phyloP scores from a whole-genome alignment of 2,329 filamentous ascomycete species.

The Colletotrichum spaethianum region DNA sequence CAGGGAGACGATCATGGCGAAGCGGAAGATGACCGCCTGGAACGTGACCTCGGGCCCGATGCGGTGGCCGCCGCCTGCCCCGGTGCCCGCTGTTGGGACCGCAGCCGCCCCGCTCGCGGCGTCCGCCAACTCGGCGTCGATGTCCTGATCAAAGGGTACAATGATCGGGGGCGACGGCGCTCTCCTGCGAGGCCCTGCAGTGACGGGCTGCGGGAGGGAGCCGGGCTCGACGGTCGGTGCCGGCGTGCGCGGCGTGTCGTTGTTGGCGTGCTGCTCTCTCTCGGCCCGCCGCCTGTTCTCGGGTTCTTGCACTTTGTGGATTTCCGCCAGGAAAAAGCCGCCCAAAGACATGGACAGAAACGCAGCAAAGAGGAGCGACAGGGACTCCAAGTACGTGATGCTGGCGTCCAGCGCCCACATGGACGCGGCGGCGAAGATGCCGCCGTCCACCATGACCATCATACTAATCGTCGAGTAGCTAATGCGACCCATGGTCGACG shows the following conservation, averaged over 20 bases:
- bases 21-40: slow-evolving; percentile 69
- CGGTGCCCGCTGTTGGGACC: slow-evolving; percentile 42
- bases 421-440: slow-evolving; percentile 70
- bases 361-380: slow-evolving; percentile 65
- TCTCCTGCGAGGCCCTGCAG: slow-evolving; percentile 47
- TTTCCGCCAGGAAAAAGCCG: slow-evolving; percentile 70
- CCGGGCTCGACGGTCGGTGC: slow-evolving; percentile 46
- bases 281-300: slow-evolving; percentile 62
- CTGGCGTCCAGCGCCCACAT: slow-evolving; percentile 70
- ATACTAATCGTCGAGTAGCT: slow-evolving; percentile 74
- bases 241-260: slow-evolving; percentile 45
- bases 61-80: slow-evolving; percentile 1
- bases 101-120: slow-evolving; percentile 47
- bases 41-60: slow-evolving; percentile 57
- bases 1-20: slow-evolving; percentile 68
- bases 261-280: slow-evolving; percentile 44
- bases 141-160: slow-evolving; percentile 74
- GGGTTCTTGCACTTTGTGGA: slow-evolving; percentile 73
- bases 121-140: slow-evolving; percentile 69
- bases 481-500: slow-evolving; percentile 76
- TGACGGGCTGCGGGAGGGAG: slow-evolving; percentile 59
- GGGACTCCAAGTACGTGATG: slow-evolving; percentile 69
- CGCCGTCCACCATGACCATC: slow-evolving; percentile 75
- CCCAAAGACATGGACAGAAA: slow-evolving; percentile 72
- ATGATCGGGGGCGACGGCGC: slow-evolving; percentile 65